phyloP scores from a whole-genome alignment of 441 rosid species.

The Pelargonium fulgidum region DNA sequence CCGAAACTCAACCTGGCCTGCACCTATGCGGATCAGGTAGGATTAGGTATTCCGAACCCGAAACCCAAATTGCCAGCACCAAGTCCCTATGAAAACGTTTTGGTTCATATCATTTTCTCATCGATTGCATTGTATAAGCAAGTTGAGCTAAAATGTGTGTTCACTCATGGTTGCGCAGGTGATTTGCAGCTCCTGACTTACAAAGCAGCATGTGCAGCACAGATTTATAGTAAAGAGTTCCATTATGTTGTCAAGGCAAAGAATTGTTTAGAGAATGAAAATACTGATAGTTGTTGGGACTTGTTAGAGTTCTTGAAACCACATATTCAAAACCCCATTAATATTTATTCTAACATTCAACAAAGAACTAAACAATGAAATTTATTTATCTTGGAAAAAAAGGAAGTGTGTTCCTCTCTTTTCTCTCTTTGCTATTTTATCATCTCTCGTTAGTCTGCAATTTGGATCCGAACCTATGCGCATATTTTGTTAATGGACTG shows the following conservation, averaged over 20 bases:
- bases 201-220: conserved; percentile 72
- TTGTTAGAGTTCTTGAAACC: conserved; percentile 10
- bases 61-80: too few species aligned
- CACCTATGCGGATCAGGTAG: too few species aligned
- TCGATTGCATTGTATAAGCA: background rate
- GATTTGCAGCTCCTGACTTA: conserved; percentile 43
- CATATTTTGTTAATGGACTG: too few species aligned
- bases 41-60: too few species aligned
- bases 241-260: conserved; percentile 39
- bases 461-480: too few species aligned
- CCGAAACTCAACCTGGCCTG: too few species aligned
- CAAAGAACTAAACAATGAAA: background rate
- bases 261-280: conserved; percentile 26
- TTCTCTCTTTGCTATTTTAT: too few species aligned
- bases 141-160: background rate
- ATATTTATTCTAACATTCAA: conserved; percentile 1
- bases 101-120: background rate
- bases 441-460: too few species aligned
- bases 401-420: too few species aligned
- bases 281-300: conserved; percentile 18
- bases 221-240: conserved; percentile 52
- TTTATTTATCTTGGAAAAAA: background rate
- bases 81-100: too few species aligned
- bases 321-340: conserved; percentile 17
- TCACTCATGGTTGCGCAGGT: conserved; percentile 32